Conservation (phyloP, 345 rosid genomes). For the Turritis glabra region DNA sequence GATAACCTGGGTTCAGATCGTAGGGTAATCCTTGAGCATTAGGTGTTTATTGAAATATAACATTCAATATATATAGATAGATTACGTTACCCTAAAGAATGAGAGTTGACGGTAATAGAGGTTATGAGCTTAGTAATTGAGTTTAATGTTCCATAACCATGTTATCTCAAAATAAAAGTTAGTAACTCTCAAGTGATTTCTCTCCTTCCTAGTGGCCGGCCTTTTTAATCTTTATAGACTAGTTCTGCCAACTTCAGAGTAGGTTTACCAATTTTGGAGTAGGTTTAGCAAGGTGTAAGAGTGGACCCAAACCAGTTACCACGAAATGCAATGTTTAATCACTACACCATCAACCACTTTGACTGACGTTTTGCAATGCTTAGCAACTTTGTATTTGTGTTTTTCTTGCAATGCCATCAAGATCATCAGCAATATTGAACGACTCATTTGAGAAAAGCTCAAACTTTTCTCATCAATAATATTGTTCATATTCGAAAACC, state of each 20-base stretch:
- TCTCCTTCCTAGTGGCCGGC: background rate
- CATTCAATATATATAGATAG: background rate
- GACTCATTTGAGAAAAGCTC: background rate
- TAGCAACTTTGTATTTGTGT: constrained; percentile 1
- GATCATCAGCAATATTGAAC: background rate
- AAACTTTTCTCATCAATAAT: background rate
- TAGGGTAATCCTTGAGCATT: background rate
- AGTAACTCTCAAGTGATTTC: background rate
- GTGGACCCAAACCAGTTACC: background rate
- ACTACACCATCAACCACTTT: background rate
- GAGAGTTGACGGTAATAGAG: background rate
- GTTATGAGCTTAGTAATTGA: background rate
- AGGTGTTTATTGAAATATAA: background rate
- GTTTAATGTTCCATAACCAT: background rate
- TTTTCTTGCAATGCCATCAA: background rate
- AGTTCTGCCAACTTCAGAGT: background rate
- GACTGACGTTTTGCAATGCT: background rate
- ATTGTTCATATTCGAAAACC: background rate
- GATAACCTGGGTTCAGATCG: background rate
- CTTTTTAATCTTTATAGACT: background rate
- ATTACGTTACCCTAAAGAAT: background rate
- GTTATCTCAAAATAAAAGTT: background rate
- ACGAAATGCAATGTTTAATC: background rate
- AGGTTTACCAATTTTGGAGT: background rate
- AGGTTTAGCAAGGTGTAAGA: background rate